Evolutionary conservation across 495 filamentous ascomycete genomes (phyloP), one percentile per base, ranked within the genome.

Genomic region (Corynascus novoguineensis): DNA sequence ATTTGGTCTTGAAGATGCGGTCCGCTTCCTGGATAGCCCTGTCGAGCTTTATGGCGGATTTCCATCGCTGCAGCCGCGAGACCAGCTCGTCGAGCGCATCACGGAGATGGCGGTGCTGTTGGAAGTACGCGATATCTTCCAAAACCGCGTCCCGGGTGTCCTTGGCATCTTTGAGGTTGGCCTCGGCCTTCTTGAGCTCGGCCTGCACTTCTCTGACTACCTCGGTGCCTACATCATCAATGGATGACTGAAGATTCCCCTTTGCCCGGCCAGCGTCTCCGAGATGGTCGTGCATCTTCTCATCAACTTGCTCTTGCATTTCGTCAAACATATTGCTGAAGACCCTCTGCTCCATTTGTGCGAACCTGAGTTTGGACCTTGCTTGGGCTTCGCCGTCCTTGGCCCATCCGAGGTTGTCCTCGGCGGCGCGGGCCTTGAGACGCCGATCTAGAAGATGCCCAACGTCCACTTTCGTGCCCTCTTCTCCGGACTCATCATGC

Each of bases 21-120:
- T 66, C 70, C 7, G 69, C 69, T 19, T 65, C 55, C 9, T 61
- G 25, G 34, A 76, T 67, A 8, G 70, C 64, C 17, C 63, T 27
- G 11, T 72, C 59, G 28, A 77, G 62, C 58, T 76, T 77, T 49
- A 71, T 64, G 27, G 69, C 67, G 1, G 75, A 78, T 41, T 69
- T 72, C 56, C 64, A 68, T 22, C 60, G 60, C 53, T 75, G 68
- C 35, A 77, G 48, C 6, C 63, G 64, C 12, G 37, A 55, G 17
- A 75, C 45, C 49, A 76, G 37, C 10, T 68, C 67, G 8, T 76
- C 72, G 24, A 75, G 57, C 2, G 68, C 70, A 17, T 72, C 71
- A 24, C 69, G 64, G 17, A 73, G 59, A 11, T 60, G 56, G 31
- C 31, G 29, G 37, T 70, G 61, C 10, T 52, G n/a, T 6, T 63